These are phyloP conservation scores for Pyricularia grisea DNA, from an alignment of 2,329 filamentous ascomycete species.

Conservation along the genomic window DNA sequence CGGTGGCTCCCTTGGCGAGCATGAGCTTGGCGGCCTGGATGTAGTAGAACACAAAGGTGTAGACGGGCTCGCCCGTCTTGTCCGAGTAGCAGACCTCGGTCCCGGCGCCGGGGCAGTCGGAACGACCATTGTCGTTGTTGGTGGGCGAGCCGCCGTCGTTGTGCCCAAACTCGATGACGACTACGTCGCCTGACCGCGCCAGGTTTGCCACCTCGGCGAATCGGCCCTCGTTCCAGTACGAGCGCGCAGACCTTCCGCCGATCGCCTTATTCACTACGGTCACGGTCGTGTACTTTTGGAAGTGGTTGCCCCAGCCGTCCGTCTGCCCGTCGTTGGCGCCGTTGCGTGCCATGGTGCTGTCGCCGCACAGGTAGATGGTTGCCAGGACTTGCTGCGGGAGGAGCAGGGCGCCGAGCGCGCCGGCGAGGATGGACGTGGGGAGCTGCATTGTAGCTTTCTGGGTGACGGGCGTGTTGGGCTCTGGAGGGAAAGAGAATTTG, in stretches of 20 bases:
- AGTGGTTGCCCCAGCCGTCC: slow-evolving; percentile 46
- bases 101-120: slow-evolving; percentile 44
- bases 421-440: neutral
- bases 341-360: slow-evolving; percentile 42
- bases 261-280: slow-evolving; percentile 59
- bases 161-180: slow-evolving; percentile 63
- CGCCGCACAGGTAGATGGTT: slow-evolving; percentile 42
- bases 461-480: neutral
- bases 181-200: slow-evolving; percentile 47
- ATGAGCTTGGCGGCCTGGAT: slow-evolving; percentile 45
- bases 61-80: slow-evolving; percentile 42
- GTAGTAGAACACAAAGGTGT: slow-evolving; percentile 52
- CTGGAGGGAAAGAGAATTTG: neutral
- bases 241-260: slow-evolving; percentile 56
- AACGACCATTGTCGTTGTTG: slow-evolving; percentile 47
- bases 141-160: slow-evolving; percentile 54
- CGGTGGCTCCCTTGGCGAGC: slow-evolving; percentile 46
- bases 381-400: neutral
- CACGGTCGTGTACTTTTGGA: slow-evolving; percentile 25
- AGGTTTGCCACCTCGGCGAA: slow-evolving; percentile 45
- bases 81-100: slow-evolving; percentile 38
- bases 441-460: slow-evolving; percentile 1
- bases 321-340: slow-evolving; percentile 18
- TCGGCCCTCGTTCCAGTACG: slow-evolving; percentile 55
- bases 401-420: neutral